A percentile compares a stretch with the other conserved stretches of the same genome.
phyloP scores from a whole-genome alignment of 768 basidiomycete species.

The Tylopilus subfusipes region DNA sequence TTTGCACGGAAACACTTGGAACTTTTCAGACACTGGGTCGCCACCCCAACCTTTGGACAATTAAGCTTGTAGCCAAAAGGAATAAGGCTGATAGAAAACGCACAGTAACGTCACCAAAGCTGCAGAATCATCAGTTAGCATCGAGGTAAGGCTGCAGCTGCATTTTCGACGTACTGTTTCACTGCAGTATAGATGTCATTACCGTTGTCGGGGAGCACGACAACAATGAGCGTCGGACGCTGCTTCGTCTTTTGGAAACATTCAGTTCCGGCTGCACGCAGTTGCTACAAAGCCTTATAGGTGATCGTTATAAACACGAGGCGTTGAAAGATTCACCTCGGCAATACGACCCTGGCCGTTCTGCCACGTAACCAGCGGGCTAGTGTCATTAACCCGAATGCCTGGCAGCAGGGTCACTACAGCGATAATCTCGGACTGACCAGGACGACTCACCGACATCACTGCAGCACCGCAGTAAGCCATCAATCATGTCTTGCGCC shows the following conservation, averaged over 20 bases:
- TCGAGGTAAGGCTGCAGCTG: neutral
- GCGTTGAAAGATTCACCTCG: slow-evolving; percentile 31
- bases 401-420: slow-evolving; percentile 37
- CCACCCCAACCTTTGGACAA: slow-evolving; percentile 55
- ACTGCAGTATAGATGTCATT: slow-evolving; percentile 75
- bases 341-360: slow-evolving; percentile 56
- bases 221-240: slow-evolving; percentile 58
- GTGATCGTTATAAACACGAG: neutral
- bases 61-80: neutral
- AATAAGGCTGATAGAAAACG: slow-evolving; percentile 9
- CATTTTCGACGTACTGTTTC: slow-evolving; percentile 58
- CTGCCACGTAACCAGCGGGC: slow-evolving; percentile 49
- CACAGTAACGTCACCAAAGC: slow-evolving; percentile 69
- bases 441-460: slow-evolving; percentile 54
- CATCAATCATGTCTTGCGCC: slow-evolving; percentile 52
- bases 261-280: slow-evolving; percentile 49
- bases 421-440: neutral
- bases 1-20: slow-evolving; percentile 65
- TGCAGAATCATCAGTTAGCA: slow-evolving; percentile 27
- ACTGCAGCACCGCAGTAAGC: slow-evolving; percentile 45
- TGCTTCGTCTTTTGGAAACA: slow-evolving; percentile 38
- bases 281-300: slow-evolving; percentile 33
- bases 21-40: slow-evolving; percentile 75
- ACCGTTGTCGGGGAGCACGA: slow-evolving; percentile 68
- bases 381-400: slow-evolving; percentile 47